A percentile compares a stretch with the other conserved stretches of the same genome.
phyloP scores from a whole-genome alignment of 257 asterid genomes.

The Primulina huaijiensis region DNA sequence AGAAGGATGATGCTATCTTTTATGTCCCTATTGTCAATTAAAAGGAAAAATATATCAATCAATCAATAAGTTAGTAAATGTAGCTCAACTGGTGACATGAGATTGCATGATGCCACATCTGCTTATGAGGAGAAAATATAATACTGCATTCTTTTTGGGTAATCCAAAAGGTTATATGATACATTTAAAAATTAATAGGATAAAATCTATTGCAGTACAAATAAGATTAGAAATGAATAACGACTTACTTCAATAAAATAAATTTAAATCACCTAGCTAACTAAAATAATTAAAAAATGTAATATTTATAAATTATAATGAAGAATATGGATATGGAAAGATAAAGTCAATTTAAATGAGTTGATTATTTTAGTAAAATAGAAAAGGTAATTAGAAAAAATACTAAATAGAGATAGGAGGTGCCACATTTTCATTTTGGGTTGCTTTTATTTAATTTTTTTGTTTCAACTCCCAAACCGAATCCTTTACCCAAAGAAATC shows the following conservation, averaged over 20 bases:
- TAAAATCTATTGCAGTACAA: too few species aligned
- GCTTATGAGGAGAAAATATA: neutral
- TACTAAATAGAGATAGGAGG: too few species aligned
- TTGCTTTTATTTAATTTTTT: too few species aligned
- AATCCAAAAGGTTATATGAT: conserved; percentile 12
- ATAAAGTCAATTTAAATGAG: too few species aligned
- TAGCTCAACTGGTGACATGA: neutral
- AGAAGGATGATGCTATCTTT: conserved; percentile 68
- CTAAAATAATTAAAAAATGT: neutral
- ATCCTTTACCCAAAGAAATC: too few species aligned
- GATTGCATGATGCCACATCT: neutral
- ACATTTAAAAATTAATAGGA: neutral
- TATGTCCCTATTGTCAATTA: conserved; percentile 55
- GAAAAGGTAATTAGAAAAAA: too few species aligned
- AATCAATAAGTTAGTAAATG: neutral
- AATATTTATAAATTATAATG: too few species aligned
- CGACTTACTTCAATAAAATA: neutral
- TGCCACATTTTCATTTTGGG: too few species aligned
- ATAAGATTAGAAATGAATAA: neutral
- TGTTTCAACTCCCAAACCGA: too few species aligned
- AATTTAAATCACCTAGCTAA: too few species aligned
- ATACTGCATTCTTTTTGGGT: conserved; percentile 21
- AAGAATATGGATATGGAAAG: too few species aligned
- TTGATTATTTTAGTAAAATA: too few species aligned
- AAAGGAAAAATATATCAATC: conserved; percentile 21